Percentiles rank a stretch among this genome's conserved stretches.
These are phyloP conservation scores for Euphorbia celastroides DNA, from an alignment of 441 rosid genomes.

Conservation along the genomic window DNA sequence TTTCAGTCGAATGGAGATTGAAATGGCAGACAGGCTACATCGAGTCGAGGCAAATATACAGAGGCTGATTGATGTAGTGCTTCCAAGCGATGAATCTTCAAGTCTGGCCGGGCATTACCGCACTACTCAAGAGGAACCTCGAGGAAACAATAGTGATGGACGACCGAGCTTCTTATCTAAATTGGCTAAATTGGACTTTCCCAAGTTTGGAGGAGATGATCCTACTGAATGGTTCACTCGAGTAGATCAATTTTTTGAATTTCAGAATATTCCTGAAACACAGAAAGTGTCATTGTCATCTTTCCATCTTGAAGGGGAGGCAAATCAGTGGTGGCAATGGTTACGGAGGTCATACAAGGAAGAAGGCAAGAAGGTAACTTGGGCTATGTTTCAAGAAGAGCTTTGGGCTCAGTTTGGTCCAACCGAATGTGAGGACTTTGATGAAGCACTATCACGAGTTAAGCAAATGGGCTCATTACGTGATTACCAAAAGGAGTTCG, in stretches of 20 bases:
- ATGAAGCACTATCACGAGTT: not conserved
- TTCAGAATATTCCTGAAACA: not conserved
- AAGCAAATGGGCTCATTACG: not conserved
- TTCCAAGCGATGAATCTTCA: not conserved
- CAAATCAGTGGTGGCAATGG: slow-evolving; percentile 9
- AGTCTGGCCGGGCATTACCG: not conserved
- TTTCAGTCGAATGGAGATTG: not conserved
- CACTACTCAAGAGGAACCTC: not conserved
- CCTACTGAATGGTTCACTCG: not conserved
- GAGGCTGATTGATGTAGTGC: not conserved
- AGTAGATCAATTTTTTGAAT: slow-evolving; percentile 1
- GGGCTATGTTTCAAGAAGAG: not conserved
- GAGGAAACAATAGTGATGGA: not conserved
- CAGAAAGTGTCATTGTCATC: not conserved
- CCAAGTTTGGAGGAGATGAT: not conserved
- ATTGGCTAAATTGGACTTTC: not conserved
- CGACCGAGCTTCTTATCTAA: not conserved
- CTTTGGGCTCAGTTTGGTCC: not conserved
- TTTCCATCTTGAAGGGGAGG: not conserved
- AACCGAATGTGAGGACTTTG: not conserved
- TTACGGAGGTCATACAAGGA: not conserved
- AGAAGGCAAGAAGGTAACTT: not conserved
- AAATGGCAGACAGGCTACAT: not conserved
- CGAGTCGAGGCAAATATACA: not conserved
- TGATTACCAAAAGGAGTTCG: slow-evolving; percentile 7